phyloP scores from a whole-genome alignment of 192 early-diverging fungal species.

The Coemansia sp. region DNA sequence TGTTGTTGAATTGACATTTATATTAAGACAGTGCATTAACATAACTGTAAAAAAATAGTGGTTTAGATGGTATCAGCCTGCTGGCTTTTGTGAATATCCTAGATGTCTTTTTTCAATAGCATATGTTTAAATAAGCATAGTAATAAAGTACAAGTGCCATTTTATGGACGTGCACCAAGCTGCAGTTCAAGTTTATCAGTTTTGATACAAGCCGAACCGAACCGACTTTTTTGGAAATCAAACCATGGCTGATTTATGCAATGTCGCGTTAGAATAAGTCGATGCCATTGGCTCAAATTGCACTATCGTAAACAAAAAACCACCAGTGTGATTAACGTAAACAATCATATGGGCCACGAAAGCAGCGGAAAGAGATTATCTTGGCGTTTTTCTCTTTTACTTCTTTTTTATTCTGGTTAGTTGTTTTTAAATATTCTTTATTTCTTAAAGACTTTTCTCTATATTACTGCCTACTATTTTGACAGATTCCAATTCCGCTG shows the following conservation, averaged over 20 bases:
- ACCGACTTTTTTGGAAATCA: too few species aligned
- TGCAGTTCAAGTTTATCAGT: too few species aligned
- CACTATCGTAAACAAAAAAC: conserved; percentile 19
- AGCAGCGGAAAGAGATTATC: neutral
- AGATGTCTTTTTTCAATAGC: too few species aligned
- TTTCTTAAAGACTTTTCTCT: neutral
- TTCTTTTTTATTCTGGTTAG: neutral
- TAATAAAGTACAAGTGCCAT: too few species aligned
- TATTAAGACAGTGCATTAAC: too few species aligned
- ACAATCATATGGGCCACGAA: neutral
- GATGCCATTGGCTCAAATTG: neutral
- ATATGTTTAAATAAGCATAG: too few species aligned
- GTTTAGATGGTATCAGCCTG: too few species aligned
- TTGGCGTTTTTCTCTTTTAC: neutral
- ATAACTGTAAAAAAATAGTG: too few species aligned
- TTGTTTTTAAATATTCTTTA: neutral
- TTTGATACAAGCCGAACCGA: too few species aligned
- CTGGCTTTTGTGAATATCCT: too few species aligned
- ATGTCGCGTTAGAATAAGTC: neutral
- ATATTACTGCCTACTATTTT: neutral
- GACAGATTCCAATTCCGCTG: neutral
- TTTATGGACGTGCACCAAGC: too few species aligned
- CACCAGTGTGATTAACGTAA: neutral
- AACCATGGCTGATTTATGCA: neutral
- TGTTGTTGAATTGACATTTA: too few species aligned